phyloP scores from a whole-genome alignment of 2,329 filamentous ascomycete genomes.

The Aspergillus texensis region DNA sequence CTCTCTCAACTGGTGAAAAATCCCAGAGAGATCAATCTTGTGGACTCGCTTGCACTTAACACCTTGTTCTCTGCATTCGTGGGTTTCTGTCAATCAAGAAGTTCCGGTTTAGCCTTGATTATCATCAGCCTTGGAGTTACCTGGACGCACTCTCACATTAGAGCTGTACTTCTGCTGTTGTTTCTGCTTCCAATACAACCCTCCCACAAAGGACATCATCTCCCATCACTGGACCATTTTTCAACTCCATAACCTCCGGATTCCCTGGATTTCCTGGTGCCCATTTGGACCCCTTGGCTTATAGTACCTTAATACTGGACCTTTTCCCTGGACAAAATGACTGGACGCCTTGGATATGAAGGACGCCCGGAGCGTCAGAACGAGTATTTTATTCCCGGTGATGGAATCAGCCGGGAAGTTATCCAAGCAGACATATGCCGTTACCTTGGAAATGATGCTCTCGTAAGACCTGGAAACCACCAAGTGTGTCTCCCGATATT shows the following conservation, averaged over 20 bases:
- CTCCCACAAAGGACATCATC: conserved; percentile 16
- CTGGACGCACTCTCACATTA: conserved; percentile 27
- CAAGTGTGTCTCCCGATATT: conserved; percentile 59
- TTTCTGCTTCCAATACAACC: conserved; percentile 26
- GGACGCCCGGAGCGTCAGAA: conserved; percentile 55
- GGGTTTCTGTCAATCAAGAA: conserved; percentile 19
- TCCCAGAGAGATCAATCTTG: conserved; percentile 16
- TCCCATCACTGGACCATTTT: conserved; percentile 21
- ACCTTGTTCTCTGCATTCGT: conserved; percentile 22
- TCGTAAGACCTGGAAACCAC: conserved; percentile 74
- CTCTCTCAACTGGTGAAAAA: conserved; percentile 15
- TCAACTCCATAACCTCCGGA: conserved; percentile 19
- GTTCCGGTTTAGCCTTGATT: conserved; percentile 23
- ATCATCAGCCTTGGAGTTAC: conserved; percentile 25
- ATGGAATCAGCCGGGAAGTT: conserved; percentile 81
- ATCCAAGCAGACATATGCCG: conserved; percentile 84
- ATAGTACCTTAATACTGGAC: conserved; percentile 28
- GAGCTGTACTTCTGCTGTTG: conserved; percentile 28
- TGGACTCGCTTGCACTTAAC: conserved; percentile 13
- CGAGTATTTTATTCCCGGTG: conserved; percentile 78
- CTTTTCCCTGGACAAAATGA: conserved; percentile 39
- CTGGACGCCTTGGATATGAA: conserved; percentile 39
- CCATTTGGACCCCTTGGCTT: conserved; percentile 31
- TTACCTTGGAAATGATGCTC: conserved; percentile 79
- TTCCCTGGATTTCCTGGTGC: conserved; percentile 25